Evolutionary conservation across 306 rosid genomes (phyloP).

Genomic region (Cucumis sativus): Cucumber_9930_V3 NC_026659.2:10840501-10841000

Average conservation of each 20-base stretch:
- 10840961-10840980: constrained; percentile 10
- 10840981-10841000: background rate
- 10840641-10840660: constrained; percentile 11
- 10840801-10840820: constrained; percentile 9
- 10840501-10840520: constrained; percentile 12
- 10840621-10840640: constrained; percentile 1
- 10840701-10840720: constrained; percentile 14
- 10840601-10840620: constrained; percentile 12
- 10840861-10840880: constrained; percentile 10
- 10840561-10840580: constrained; percentile 2
- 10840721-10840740: constrained; percentile 12
- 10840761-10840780: background rate
- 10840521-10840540: constrained; percentile 9
- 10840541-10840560: constrained; percentile 2
- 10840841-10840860: constrained; percentile 8
- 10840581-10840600: constrained; percentile 10
- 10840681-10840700: constrained; percentile 1
- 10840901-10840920: constrained; percentile 13
- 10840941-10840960: constrained; percentile 4
- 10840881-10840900: background rate
- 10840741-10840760: constrained; percentile 12
- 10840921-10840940: constrained; percentile 12
- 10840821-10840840: constrained; percentile 14
- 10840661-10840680: background rate
- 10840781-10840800: constrained; percentile 6